Percentiles rank a stretch among this genome's conserved stretches.
These are phyloP conservation scores for Pythium folliculosum DNA, from an alignment of 352 stramenopile genomes.

Conservation along the genomic window DNA sequence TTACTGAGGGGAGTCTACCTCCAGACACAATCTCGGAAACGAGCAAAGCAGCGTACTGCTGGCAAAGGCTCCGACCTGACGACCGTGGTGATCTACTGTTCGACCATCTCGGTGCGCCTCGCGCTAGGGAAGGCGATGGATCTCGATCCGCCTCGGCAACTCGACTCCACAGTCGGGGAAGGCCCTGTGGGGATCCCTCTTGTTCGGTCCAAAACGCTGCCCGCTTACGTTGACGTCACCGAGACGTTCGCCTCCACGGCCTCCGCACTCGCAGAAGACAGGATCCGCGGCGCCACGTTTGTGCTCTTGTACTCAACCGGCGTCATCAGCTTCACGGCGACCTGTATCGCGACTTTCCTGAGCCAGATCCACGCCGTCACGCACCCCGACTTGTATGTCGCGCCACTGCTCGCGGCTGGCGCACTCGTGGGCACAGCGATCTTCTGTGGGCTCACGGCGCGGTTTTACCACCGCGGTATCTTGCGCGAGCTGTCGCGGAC, in stretches of 20 bases:
- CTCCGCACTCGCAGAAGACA: slow-evolving; percentile 8
- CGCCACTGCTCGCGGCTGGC: not conserved
- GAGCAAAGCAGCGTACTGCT: not conserved
- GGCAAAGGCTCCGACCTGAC: not conserved
- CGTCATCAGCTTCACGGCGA: slow-evolving; percentile 19
- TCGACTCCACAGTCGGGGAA: not conserved
- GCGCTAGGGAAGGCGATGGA: slow-evolving; percentile 7
- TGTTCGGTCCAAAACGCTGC: slow-evolving; percentile 20
- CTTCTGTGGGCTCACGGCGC: slow-evolving; percentile 22
- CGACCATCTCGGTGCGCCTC: slow-evolving; percentile 24
- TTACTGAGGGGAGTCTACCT: slow-evolving; percentile 23
- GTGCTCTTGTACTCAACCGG: slow-evolving; percentile 20
- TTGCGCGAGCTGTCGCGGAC: slow-evolving; percentile 19
- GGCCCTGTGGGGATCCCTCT: slow-evolving; percentile 1
- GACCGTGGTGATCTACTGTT: slow-evolving; percentile 21
- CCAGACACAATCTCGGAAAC: slow-evolving; percentile 1
- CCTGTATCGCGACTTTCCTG: slow-evolving; percentile 17
- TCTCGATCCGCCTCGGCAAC: not conserved
- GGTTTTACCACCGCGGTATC: slow-evolving; percentile 30
- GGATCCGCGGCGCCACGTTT: not conserved
- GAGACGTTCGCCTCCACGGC: slow-evolving; percentile 7
- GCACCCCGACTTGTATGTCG: not conserved
- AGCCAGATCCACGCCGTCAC: slow-evolving; percentile 14
- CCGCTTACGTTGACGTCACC: slow-evolving; percentile 19
- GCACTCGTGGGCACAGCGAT: slow-evolving; percentile 20